Evolutionary conservation across 2,329 filamentous ascomycete species (phyloP), one percentile per base, ranked within the genome.

Genomic region (Myrmaecium sp.): DNA sequence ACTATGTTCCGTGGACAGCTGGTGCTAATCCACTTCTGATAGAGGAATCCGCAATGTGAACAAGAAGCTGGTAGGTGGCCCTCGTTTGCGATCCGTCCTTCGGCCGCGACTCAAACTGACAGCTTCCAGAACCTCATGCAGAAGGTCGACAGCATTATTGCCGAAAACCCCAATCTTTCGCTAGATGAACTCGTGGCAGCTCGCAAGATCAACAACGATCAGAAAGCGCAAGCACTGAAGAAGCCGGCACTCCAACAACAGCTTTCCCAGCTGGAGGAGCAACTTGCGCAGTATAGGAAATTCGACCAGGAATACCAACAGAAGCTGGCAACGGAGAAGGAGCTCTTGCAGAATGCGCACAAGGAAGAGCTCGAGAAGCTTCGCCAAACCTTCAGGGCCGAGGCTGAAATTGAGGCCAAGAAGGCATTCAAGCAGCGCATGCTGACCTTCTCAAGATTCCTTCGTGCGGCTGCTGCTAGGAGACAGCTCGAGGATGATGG

Each of bases 41-140:
- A 93, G 83, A 65, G 82, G 71, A 54, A 79, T 94, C 42, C 83
- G 86, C 47, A 92, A 89, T 54, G 60, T 89, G 45, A 78, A 74
- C 62, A 95, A 94, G 69, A 94, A 94, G 60, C 74, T 95, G 44
- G 81, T 92, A 57, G 59, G 78, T 61, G 15, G 11, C 16, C 5
- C 27, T 28, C 31, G 8, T 12, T n/a, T 16, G 8, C 14, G 5
- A 23, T 5, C 7, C 6, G 21, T 12, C n/a, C 20, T 10, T 21
- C 20, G 17, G 23, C n/a, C 9, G 10, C 13, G n/a, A 17, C 17
- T 31, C 17, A 27, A 33, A 34, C 41, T 49, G 17, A 44, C 37
- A 32, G 29, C 15, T 21, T 32, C 16, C 36, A 81, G 74, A 61
- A 66, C 47, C 73, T 74, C 49, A 73, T 73, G 37, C 66, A 69